A percentile compares a stretch with the other conserved stretches of the same genome.
Conservation (phyloP, 768 basidiomycete genomes). For the Boletellus sp. region DNA sequence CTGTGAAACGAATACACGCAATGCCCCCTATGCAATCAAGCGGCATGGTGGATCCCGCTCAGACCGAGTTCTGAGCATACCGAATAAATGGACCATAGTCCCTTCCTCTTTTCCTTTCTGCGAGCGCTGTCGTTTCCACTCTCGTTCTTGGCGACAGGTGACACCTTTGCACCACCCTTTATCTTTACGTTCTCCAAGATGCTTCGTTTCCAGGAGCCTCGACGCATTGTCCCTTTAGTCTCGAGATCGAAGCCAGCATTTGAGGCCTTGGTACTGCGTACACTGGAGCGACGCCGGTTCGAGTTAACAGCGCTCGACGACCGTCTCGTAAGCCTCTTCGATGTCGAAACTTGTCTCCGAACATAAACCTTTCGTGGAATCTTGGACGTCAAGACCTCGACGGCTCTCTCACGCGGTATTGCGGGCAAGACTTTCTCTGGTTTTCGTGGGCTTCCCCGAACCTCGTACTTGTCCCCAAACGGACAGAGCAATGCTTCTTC, state of each 20-base stretch:
- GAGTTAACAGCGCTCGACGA: constrained; percentile 1
- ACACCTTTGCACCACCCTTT: constrained; percentile 8
- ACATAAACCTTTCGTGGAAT: constrained; percentile 21
- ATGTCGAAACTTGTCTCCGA: constrained; percentile 13
- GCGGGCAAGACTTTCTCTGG: constrained; percentile 15
- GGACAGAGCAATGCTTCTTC: constrained; percentile 21
- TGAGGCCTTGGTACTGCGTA: constrained; percentile 14
- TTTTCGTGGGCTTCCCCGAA: constrained; percentile 2
- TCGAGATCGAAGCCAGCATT: not conserved
- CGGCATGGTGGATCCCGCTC: constrained; percentile 6
- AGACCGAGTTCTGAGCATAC: constrained; percentile 24
- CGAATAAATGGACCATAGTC: constrained; percentile 29
- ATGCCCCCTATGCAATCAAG: not conserved
- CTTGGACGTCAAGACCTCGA: constrained; percentile 11
- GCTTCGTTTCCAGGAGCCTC: constrained; percentile 26
- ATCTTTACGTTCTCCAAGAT: constrained; percentile 16
- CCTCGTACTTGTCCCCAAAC: constrained; percentile 24
- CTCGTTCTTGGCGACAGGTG: constrained; percentile 14
- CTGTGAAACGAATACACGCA: not conserved
- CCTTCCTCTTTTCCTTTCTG: constrained; percentile 23
- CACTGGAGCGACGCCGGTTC: constrained; percentile 12
- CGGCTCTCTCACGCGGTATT: constrained; percentile 2
- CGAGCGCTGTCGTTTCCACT: not conserved
- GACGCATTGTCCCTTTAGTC: constrained; percentile 23
- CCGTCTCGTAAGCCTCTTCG: constrained; percentile 7